Base-by-base conservation (phyloP, 805 yeast genomes). In the Pichia californica region DNA sequence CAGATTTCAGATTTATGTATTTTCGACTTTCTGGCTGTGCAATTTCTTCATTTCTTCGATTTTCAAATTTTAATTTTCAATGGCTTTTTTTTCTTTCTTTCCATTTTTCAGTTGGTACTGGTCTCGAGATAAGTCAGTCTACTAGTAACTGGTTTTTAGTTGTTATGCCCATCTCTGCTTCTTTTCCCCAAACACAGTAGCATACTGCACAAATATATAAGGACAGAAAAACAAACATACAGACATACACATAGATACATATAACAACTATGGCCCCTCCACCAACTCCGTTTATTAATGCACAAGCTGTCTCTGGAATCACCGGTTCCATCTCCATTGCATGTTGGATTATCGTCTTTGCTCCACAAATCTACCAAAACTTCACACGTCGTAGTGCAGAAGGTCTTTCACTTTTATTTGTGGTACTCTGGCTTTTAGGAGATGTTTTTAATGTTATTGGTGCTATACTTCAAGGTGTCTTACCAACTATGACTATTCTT, bases 301-400 rank as follows among this genome's bases (percentile, higher is more conserved):
- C 86, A 15, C 77, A 77, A 50, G 85, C 85, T 15, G 77, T 84
- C 16, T 79, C 88, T 56, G 93, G 91, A 7, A 82, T 85, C 44
- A 79, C 84, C 16, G 86, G 83, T 23, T 87, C 95, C 11, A 88
- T 93, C 29, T 91, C 98, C 16, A 77, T 91, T 37, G 95, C 97
- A 14, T 93, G 97, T 62, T 91, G 99, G 99, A 83, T 93, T 47
- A 89, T 93, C 38, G 99, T 91, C 15, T 91, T 93, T 70, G 94
- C 95, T 31, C 98, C 98, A 10, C 98, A 91, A 60, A 83, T 93
- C 36, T 89, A 88, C 62, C 97, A 93, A 59, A 91, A 89, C 61
- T 88, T 86, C 57, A 72, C 74, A 48, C 69, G 98, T 57, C 81
- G 86, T 61, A 79, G 88, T 29, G 80, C 95, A 7, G 97, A 93